Conservation (phyloP, 2,329 filamentous ascomycete species). For the Lasiodiplodia theobromae region DNA sequence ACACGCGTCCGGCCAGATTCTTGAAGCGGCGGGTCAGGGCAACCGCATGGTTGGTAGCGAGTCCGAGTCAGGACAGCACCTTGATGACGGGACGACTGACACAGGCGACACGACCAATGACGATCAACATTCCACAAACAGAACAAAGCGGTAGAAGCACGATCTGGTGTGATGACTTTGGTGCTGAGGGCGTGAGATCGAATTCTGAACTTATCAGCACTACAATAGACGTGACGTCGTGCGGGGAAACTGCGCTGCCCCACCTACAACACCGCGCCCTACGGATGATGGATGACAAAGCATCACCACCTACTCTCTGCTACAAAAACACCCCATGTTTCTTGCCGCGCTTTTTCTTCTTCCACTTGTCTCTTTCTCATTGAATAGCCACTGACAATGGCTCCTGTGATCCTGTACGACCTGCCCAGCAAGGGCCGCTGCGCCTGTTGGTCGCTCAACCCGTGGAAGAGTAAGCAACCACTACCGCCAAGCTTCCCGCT, state of each 20-base stretch:
- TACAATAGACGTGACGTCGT: background rate
- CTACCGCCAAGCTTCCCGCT: background rate
- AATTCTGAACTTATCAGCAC: background rate
- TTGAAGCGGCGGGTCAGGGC: background rate
- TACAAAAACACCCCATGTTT: background rate
- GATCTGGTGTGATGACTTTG: background rate
- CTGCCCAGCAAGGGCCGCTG: conserved; percentile 62
- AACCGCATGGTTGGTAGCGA: background rate
- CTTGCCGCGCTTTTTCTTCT: background rate
- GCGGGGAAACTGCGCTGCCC: background rate
- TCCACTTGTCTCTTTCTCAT: background rate
- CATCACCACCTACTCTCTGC: background rate
- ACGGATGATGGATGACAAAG: background rate
- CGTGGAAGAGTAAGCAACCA: conserved; percentile 68
- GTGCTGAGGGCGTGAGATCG: background rate
- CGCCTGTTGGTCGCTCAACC: conserved; percentile 69
- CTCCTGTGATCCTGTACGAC: conserved; percentile 66
- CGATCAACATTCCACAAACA: background rate
- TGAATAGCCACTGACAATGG: conserved; percentile 32
- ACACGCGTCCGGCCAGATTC: background rate
- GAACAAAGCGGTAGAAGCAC: background rate
- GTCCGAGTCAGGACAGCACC: background rate
- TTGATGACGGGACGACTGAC: background rate
- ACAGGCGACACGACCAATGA: background rate
- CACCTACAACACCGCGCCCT: background rate